A percentile compares a stretch with the other conserved stretches of the same genome.
Conservation (phyloP, 257 asterid genomes). For the Solanum bulbocastanum region DNA sequence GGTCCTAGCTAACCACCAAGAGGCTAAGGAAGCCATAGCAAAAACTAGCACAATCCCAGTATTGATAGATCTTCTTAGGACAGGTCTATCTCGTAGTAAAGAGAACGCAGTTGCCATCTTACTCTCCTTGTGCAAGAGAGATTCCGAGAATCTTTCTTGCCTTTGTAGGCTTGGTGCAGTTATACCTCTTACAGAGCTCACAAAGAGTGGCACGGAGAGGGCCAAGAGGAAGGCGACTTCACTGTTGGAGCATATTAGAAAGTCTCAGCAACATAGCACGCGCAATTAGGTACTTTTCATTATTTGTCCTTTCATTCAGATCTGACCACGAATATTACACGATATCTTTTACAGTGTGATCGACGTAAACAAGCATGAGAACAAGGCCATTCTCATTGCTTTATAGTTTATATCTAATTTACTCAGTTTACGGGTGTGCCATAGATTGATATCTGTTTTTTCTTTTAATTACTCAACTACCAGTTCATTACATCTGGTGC, state of each 20-base stretch:
- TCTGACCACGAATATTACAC: conserved; percentile 23
- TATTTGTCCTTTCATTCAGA: conserved; percentile 13
- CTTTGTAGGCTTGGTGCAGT: conserved; percentile 70
- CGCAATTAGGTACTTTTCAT: not conserved
- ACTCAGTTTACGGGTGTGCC: not conserved
- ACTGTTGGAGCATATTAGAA: conserved; percentile 58
- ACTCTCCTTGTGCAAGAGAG: conserved; percentile 73
- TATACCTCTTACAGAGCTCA: conserved; percentile 55
- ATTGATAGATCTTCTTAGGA: conserved; percentile 58
- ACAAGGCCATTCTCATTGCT: conserved; percentile 23
- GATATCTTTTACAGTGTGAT: conserved; percentile 25
- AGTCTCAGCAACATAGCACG: conserved; percentile 23
- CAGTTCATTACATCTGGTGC: not conserved
- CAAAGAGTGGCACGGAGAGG: conserved; percentile 74
- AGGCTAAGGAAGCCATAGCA: conserved; percentile 64
- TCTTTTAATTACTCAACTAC: not conserved
- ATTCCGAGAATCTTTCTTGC: conserved; percentile 49
- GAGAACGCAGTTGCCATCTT: conserved; percentile 73
- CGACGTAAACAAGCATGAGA: conserved; percentile 22
- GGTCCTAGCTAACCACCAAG: conserved; percentile 72
- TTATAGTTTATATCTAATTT: conserved; percentile 11
- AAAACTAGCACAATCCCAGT: conserved; percentile 73
- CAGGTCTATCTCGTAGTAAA: conserved; percentile 60
- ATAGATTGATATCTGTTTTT: not conserved
- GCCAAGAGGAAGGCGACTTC: conserved; percentile 77